These are phyloP conservation scores for Porogramme epimiltina DNA, from an alignment of 1,284 basidiomycete species.

Conservation along the genomic window DNA sequence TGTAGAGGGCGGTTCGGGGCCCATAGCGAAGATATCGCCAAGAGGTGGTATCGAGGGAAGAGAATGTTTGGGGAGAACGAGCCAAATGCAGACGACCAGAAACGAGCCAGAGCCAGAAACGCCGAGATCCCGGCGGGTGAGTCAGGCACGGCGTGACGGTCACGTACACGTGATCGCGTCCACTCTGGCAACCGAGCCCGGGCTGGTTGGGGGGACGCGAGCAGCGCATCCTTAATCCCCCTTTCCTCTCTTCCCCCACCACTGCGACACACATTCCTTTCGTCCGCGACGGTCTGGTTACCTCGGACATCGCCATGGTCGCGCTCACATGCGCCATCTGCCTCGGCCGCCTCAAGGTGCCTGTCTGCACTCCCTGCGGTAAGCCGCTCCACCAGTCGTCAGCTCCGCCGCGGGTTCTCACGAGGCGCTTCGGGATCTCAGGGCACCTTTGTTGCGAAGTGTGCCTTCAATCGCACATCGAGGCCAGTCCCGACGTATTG, in stretches of 20 bases:
- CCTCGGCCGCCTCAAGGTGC: slow-evolving; percentile 49
- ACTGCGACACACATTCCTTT: slow-evolving; percentile 4
- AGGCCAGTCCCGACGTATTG: slow-evolving; percentile 41
- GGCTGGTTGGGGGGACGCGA: too few species aligned
- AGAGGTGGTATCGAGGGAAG: slow-evolving; percentile 1
- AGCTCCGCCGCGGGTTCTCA: not conserved
- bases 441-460: slow-evolving; percentile 65
- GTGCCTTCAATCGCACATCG: slow-evolving; percentile 53
- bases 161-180: slow-evolving; percentile 11
- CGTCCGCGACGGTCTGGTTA: slow-evolving; percentile 18
- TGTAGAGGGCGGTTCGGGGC: too few species aligned
- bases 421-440: slow-evolving; percentile 23
- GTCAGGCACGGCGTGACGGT: slow-evolving; percentile 3
- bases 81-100: not conserved
- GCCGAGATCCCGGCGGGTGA: too few species aligned
- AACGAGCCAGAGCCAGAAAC: too few species aligned
- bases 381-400: slow-evolving; percentile 18
- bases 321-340: slow-evolving; percentile 60
- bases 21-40: too few species aligned
- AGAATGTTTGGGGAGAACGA: slow-evolving; percentile 5
- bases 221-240: slow-evolving; percentile 1
- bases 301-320: slow-evolving; percentile 36
- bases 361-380: slow-evolving; percentile 68
- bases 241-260: slow-evolving; percentile 1
- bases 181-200: not conserved